Evolutionary conservation across 2,329 filamentous ascomycete genomes (phyloP).

Genomic region (Harringtonia lauricola): DNA sequence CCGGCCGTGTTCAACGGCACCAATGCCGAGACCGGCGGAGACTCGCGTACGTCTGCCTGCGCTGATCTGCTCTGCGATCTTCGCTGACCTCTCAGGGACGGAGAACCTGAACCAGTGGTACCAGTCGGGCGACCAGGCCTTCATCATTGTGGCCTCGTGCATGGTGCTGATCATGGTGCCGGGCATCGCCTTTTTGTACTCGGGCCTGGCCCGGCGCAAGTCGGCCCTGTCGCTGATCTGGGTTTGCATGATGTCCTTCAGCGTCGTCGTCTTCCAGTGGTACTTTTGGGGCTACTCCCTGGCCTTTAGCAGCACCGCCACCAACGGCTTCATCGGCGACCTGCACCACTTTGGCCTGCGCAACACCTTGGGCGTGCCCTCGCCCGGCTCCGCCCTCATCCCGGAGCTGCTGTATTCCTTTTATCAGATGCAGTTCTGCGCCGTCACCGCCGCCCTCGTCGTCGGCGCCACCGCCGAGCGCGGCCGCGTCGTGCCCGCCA

Average conservation of each 20-base stretch:
- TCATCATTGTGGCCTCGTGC: slow-evolving; percentile 78
- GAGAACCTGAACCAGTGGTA: slow-evolving; percentile 97
- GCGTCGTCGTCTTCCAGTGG: slow-evolving; percentile 93
- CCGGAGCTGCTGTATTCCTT: slow-evolving; percentile 88
- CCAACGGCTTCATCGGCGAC: slow-evolving; percentile 86
- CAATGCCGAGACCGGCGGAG: slow-evolving; percentile 54
- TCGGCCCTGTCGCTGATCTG: slow-evolving; percentile 95
- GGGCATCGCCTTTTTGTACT: slow-evolving; percentile 95
- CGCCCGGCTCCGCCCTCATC: slow-evolving; percentile 76
- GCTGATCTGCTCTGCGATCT: neutral
- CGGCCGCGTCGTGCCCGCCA: slow-evolving; percentile 80
- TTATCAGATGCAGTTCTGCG: slow-evolving; percentile 98
- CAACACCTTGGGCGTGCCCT: slow-evolving; percentile 74
- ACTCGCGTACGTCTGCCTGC: slow-evolving; percentile 55
- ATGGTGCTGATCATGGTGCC: slow-evolving; percentile 97
- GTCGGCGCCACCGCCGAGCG: slow-evolving; percentile 90
- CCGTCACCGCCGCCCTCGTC: slow-evolving; percentile 81
- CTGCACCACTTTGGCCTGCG: slow-evolving; percentile 79
- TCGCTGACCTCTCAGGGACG: slow-evolving; percentile 39
- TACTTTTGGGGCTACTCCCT: slow-evolving; percentile 99
- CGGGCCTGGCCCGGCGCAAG: slow-evolving; percentile 92
- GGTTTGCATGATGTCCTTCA: slow-evolving; percentile 90
- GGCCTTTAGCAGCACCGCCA: slow-evolving; percentile 72
- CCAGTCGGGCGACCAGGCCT: slow-evolving; percentile 82
- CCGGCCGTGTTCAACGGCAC: slow-evolving; percentile 54